phyloP scores from a whole-genome alignment of 257 asterid genomes.

The Avicennia marina region DNA sequence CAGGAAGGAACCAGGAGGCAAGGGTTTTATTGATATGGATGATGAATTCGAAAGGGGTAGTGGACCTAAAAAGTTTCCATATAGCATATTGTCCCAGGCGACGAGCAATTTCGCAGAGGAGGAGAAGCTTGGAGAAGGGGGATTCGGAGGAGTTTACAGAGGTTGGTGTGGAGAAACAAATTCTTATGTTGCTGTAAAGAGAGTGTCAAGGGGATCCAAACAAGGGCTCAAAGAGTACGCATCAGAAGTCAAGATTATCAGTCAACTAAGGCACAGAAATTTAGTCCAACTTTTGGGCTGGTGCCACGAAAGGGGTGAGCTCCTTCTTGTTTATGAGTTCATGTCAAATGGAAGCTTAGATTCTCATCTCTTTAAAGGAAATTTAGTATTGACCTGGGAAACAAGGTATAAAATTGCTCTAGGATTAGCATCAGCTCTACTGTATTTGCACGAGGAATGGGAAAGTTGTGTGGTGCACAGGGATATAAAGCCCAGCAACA shows the following conservation, averaged over 20 bases:
- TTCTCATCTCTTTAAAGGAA: constrained; percentile 17
- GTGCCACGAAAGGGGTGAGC: constrained; percentile 26
- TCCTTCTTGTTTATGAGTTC: constrained; percentile 28
- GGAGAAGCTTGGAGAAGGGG: constrained; percentile 33
- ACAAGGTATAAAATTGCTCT: constrained; percentile 8
- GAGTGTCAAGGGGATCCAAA: constrained; percentile 23
- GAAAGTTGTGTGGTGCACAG: constrained; percentile 22
- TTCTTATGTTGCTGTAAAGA: constrained; percentile 25
- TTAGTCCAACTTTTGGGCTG: constrained; percentile 32
- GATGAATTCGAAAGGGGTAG: constrained; percentile 21
- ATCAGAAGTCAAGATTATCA: constrained; percentile 34
- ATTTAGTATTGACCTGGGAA: neutral
- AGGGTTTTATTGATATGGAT: constrained; percentile 1
- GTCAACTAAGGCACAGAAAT: constrained; percentile 27
- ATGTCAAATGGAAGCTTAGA: constrained; percentile 32
- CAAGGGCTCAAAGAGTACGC: constrained; percentile 34
- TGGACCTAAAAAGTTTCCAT: constrained; percentile 19
- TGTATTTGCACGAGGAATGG: constrained; percentile 22
- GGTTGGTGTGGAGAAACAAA: constrained; percentile 15
- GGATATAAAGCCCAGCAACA: constrained; percentile 26
- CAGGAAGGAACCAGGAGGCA: neutral
- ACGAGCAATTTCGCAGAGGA: constrained; percentile 12
- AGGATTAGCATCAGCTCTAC: constrained; percentile 20
- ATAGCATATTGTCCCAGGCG: constrained; percentile 9
- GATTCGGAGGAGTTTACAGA: constrained; percentile 29